A percentile compares a stretch with the other conserved stretches of the same genome.
These are phyloP conservation scores for Bacidia rubella DNA, from an alignment of 495 filamentous ascomycete genomes.

Conservation along the genomic window DNA sequence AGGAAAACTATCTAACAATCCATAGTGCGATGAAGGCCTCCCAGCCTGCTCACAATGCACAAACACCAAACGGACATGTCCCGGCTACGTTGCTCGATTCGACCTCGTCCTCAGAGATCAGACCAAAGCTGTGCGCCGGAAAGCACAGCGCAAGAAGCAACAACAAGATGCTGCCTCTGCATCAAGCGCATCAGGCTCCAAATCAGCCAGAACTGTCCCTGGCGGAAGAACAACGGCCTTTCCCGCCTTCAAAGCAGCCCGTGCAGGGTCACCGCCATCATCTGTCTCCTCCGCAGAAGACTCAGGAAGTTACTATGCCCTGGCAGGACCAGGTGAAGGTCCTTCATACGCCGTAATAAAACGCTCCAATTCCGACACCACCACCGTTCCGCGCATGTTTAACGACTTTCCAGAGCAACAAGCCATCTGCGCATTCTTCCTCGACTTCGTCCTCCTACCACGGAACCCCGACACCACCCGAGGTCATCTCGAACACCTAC, in stretches of 20 bases:
- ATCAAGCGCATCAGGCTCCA: neutral
- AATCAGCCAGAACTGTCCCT: constrained; percentile 1
- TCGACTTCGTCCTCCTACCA: constrained; percentile 41
- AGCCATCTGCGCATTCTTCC: constrained; percentile 40
- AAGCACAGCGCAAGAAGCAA: constrained; percentile 21
- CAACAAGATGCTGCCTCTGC: constrained; percentile 5
- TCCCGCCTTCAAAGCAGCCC: constrained; percentile 18
- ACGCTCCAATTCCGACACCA: neutral
- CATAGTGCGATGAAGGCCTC: constrained; percentile 37
- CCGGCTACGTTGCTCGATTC: constrained; percentile 55
- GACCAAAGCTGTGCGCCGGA: constrained; percentile 43
- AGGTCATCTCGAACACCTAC: constrained; percentile 44
- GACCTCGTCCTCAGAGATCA: constrained; percentile 56
- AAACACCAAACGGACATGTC: constrained; percentile 34
- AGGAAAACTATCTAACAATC: constrained; percentile 1
- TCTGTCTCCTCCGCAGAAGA: constrained; percentile 6
- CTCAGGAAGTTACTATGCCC: neutral
- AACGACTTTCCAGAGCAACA: constrained; percentile 28
- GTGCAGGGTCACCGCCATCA: constrained; percentile 1
- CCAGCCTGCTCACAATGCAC: constrained; percentile 36
- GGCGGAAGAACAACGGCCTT: constrained; percentile 13
- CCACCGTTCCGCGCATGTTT: constrained; percentile 10
- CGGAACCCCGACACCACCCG: constrained; percentile 24
- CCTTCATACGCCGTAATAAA: constrained; percentile 2
- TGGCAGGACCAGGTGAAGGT: constrained; percentile 1